Percentiles rank a stretch among this genome's conserved stretches.
These are phyloP conservation scores for Paulownia fortunei DNA, from an alignment of 257 asterid species.

Conservation along the genomic window DNA sequence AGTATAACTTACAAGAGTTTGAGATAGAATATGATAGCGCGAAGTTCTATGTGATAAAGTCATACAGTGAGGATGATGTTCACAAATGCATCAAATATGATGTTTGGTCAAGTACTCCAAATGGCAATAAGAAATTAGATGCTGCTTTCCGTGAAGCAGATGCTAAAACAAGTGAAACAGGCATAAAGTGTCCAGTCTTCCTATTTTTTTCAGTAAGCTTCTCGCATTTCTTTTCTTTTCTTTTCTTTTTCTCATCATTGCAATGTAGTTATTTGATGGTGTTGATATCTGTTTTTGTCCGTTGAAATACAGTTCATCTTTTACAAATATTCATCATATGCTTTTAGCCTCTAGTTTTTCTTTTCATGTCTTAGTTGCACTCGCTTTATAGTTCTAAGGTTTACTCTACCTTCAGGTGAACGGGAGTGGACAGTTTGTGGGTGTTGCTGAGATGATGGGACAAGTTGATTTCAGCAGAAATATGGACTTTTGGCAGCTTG, in stretches of 20 bases:
- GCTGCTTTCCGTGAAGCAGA: conserved; percentile 59
- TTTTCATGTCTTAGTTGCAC: neutral
- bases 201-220: conserved; percentile 73
- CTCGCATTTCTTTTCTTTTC: neutral
- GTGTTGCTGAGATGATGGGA: conserved; percentile 84
- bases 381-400: neutral
- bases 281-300: too few species aligned
- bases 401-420: conserved; percentile 52
- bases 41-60: conserved; percentile 70
- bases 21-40: conserved; percentile 55
- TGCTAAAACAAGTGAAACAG: conserved; percentile 48
- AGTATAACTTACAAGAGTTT: conserved; percentile 55
- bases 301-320: too few species aligned
- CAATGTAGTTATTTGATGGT: too few species aligned
- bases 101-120: conserved; percentile 86
- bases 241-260: neutral
- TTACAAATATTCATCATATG: neutral
- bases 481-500: conserved; percentile 85
- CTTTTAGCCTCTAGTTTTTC: neutral
- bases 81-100: conserved; percentile 74
- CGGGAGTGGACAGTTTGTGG: conserved; percentile 77
- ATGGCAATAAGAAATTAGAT: conserved; percentile 70
- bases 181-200: conserved; percentile 61
- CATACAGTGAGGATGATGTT: conserved; percentile 80
- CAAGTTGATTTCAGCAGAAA: conserved; percentile 71